Base-by-base conservation (phyloP, 2,329 filamentous ascomycete species). In the Cordyceps militaris region DNA sequence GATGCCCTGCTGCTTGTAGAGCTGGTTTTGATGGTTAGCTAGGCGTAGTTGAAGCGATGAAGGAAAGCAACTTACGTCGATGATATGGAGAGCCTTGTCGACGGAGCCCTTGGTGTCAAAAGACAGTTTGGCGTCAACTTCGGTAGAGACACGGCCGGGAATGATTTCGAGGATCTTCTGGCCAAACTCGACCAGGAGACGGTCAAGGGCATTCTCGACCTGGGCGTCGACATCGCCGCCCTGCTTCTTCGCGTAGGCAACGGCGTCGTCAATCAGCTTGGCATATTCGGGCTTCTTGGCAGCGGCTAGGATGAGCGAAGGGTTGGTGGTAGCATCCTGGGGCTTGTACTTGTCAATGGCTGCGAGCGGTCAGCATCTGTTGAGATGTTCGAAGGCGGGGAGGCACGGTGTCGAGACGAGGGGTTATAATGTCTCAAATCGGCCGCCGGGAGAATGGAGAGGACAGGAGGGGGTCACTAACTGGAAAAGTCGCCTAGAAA, bases 331-430 rank as follows among this genome's bases (percentile, higher is more conserved):
- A 72, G 94, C 94, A 89, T 99, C 94, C 83, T 99, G 92, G 65
- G 94, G 94, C 86, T 96, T 96, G 87, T 99, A 99, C 83, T 97
- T 97, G 82, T 83, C 92, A 76, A 99, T 99, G 76, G 92, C 92
- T 85, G 78, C 74, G 66, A 76, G 75, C 56, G 21, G 60, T 64
- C 49, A 60, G 61, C 56, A 10, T 44, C 28, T 53, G 50, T 23
- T 44, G 52, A 59, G 50, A 59, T n/a, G 43, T 38, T 6, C 2
- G 13, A 6, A 32, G 43, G 43, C 4, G 53, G 16, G 47, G 59
- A 42, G 46, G 21, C 16, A 50, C 21, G 60, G 14, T 13, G 36
- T 42, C 10, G 19, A 53, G 40, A 43, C 43, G 19, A 60, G 23
- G 52, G 44, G 48, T 40, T 38, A 43, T 21, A 46, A 36, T 24